Percentiles rank a stretch among this genome's conserved stretches.
Evolutionary conservation across 176 grass and related monocot genomes (phyloP).

Genomic region (Ampelocalamus luodianensis): DNA sequence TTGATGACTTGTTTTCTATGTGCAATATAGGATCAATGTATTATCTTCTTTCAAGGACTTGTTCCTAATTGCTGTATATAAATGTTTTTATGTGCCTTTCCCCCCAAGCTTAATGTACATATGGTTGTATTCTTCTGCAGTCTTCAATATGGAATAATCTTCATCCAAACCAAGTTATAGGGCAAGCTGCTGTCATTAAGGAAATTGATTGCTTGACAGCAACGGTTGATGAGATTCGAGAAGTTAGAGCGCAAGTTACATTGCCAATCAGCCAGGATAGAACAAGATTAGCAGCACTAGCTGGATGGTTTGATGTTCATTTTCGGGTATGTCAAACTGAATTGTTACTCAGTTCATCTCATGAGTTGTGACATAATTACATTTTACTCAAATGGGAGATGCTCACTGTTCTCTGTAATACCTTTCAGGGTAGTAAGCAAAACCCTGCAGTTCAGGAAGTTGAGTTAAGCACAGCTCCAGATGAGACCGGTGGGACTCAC

Average conservation of each 20-base stretch:
- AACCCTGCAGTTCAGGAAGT: slow-evolving; percentile 76
- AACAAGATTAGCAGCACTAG: slow-evolving; percentile 71
- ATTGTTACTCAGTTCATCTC: neutral
- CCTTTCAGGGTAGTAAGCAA: slow-evolving; percentile 62
- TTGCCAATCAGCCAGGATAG: slow-evolving; percentile 65
- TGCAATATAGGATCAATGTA: neutral
- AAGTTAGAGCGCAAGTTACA: slow-evolving; percentile 63
- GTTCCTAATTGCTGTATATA: neutral
- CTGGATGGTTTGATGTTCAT: slow-evolving; percentile 99
- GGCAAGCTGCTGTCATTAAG: slow-evolving; percentile 74
- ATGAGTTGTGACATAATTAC: slow-evolving; percentile 9
- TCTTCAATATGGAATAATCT: slow-evolving; percentile 95
- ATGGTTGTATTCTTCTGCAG: slow-evolving; percentile 47
- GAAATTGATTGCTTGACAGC: slow-evolving; percentile 96
- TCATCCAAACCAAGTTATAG: slow-evolving; percentile 88
- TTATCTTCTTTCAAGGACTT: neutral
- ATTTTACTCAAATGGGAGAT: neutral
- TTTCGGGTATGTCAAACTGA: slow-evolving; percentile 70
- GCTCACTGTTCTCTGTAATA: slow-evolving; percentile 29
- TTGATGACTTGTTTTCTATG: neutral
- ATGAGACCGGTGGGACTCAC: slow-evolving; percentile 72
- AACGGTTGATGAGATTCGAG: slow-evolving; percentile 81
- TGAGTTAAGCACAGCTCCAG: slow-evolving; percentile 84
- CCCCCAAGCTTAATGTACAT: neutral
- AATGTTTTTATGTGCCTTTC: slow-evolving; percentile 27